These are phyloP conservation scores for Pythium aphanidermatum DNA, from an alignment of 352 stramenopile genomes.

Conservation along the genomic window DNA sequence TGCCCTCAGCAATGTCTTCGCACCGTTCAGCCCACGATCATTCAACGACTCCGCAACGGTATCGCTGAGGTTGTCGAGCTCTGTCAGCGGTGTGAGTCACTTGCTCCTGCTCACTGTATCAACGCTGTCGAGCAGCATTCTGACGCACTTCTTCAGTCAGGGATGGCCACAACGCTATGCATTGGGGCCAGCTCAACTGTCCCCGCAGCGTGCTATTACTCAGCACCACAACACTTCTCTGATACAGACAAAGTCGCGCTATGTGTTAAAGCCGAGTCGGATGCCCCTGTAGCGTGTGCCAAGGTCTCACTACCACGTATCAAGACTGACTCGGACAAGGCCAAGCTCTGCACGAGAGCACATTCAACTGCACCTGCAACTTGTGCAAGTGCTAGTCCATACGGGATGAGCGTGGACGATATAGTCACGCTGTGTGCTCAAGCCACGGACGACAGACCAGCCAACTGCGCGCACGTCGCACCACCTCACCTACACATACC, in stretches of 20 bases:
- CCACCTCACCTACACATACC: conserved; percentile 22
- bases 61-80: conserved; percentile 11
- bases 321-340: neutral
- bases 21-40: conserved; percentile 1
- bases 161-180: conserved; percentile 6
- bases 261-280: conserved; percentile 29
- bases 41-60: neutral
- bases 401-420: conserved; percentile 29
- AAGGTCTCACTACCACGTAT: conserved; percentile 8
- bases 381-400: conserved; percentile 26
- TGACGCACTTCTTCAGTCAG: neutral
- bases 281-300: conserved; percentile 31
- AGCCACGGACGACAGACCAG: conserved; percentile 24
- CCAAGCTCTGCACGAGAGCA: conserved; percentile 8
- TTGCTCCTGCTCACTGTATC: conserved; percentile 20
- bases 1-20: conserved; percentile 8
- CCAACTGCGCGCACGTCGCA: conserved; percentile 30
- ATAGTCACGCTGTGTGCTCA: conserved; percentile 33
- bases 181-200: neutral
- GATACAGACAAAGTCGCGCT: conserved; percentile 32
- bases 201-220: conserved; percentile 26
- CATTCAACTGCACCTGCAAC: neutral
- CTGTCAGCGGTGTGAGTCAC: conserved; percentile 12
- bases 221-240: conserved; percentile 25
- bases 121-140: conserved; percentile 10